Base-by-base conservation (phyloP, 2,329 filamentous ascomycete species). In the Juglanconis juglandina region DNA sequence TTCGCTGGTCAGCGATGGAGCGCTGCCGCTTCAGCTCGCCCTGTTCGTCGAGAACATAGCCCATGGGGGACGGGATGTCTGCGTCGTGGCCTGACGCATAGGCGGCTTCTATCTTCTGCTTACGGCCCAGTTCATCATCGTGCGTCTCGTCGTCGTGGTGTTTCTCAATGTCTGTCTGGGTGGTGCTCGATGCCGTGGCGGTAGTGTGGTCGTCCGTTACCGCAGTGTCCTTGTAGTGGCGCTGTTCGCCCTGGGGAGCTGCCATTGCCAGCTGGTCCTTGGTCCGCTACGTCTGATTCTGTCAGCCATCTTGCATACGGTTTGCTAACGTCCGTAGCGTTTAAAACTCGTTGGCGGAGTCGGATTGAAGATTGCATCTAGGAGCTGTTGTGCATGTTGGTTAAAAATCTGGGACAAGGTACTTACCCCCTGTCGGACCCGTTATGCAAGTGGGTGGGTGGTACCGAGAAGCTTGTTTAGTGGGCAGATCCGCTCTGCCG, bases 61-160 rank as follows among this genome's bases (percentile, higher is more conserved):
- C 79, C 17, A 76, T 70, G 60, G 71, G 77, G 1, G 79, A 81
- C 2, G 79, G 79, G 10, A 78, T 80, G 58, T 81, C 79, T 52
- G 79, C 79, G 57, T 81, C 78, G 64, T 81, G 78, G 6, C 77
- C 78, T 59, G 80, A 78, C 52, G 76, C 76, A 5, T 72, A 64
- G 11, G 78, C 77, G 59, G 77, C 67, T 35, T 65, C 59, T 7
- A 71, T 65, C 8, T 65, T 60, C 35, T 61, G 61, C 32, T 64
- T 50, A 4, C 62, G 58, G 32, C 66, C 61, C 0, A 58, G 53
- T 9, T 53, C 61, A 14, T 53, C 33, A 39, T 47, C 14, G 24
- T 24, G 24, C 24, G 24, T 24, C 32, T 6, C 48, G 1, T 24
- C 46, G 1, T 56, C 54, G 54, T 50, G 47, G 8, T 48, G 47